phyloP scores from a whole-genome alignment of 495 filamentous ascomycete genomes.

The Echria macrotheca region DNA sequence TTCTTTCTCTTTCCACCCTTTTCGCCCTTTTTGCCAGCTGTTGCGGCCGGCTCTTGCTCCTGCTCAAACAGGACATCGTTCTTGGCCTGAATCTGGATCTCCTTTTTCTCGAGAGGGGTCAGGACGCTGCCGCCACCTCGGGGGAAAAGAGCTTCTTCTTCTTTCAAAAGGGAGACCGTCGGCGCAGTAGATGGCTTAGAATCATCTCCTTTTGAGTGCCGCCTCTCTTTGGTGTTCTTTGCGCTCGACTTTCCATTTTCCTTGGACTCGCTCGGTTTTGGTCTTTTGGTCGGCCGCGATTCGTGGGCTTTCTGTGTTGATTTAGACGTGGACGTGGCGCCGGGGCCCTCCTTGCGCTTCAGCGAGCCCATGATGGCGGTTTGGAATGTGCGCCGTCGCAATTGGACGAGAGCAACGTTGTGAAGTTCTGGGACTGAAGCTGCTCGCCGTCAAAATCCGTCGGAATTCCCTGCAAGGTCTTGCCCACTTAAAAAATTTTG shows the following conservation, averaged over 20 bases:
- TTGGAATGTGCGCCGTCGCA: slow-evolving; percentile 8
- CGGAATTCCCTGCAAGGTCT: slow-evolving; percentile 9
- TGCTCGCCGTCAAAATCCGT: slow-evolving; percentile 11
- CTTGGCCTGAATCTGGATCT: slow-evolving; percentile 90
- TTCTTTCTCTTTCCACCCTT: slow-evolving; percentile 46
- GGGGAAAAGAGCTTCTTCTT: slow-evolving; percentile 86
- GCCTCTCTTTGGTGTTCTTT: slow-evolving; percentile 20
- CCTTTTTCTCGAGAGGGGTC: slow-evolving; percentile 90
- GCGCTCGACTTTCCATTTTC: slow-evolving; percentile 16
- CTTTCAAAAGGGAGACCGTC: slow-evolving; percentile 41
- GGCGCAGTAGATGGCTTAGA: slow-evolving; percentile 23
- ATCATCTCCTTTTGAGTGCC: background rate
- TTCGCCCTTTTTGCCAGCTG: slow-evolving; percentile 34
- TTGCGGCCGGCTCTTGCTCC: slow-evolving; percentile 53
- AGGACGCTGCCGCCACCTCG: slow-evolving; percentile 86
- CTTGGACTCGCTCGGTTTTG: slow-evolving; percentile 36
- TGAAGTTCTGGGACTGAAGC: slow-evolving; percentile 11
- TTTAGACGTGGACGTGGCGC: slow-evolving; percentile 34
- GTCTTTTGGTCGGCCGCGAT: slow-evolving; percentile 37
- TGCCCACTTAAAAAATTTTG: slow-evolving; percentile 27
- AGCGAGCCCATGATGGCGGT: slow-evolving; percentile 36
- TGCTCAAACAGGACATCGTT: slow-evolving; percentile 93
- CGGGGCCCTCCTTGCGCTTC: slow-evolving; percentile 45
- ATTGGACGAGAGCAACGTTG: slow-evolving; percentile 19
- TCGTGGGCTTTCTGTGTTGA: slow-evolving; percentile 27